Evolutionary conservation across 495 filamentous ascomycete genomes (phyloP).

Genomic region (Xylaria nigripes): DNA sequence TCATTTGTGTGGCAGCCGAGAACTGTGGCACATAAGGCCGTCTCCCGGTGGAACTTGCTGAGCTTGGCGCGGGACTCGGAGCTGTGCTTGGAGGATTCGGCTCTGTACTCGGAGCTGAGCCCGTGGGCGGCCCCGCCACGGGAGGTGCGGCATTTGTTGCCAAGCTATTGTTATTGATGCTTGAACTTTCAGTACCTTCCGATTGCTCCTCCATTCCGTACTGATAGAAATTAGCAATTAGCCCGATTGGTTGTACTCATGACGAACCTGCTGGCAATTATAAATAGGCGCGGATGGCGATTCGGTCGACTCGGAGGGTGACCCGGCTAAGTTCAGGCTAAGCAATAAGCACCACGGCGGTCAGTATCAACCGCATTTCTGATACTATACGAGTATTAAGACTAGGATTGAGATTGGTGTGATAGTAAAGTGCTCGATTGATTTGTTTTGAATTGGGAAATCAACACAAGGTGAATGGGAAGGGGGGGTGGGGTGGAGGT

Average conservation of each 20-base stretch:
- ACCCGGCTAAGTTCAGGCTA: background rate
- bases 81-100: slow-evolving; percentile 1
- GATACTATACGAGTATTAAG: background rate
- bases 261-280: background rate
- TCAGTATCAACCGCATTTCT: background rate
- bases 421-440: background rate
- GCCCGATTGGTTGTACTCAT: background rate
- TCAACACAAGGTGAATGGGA: background rate
- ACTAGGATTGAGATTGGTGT: background rate
- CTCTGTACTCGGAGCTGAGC: background rate
- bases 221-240: background rate
- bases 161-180: background rate
- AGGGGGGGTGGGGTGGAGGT: background rate
- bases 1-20: slow-evolving; percentile 48
- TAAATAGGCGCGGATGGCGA: background rate
- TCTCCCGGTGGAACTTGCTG: slow-evolving; percentile 18
- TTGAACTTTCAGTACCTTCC: background rate
- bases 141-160: background rate
- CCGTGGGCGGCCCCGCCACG: background rate
- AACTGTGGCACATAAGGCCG: slow-evolving; percentile 44
- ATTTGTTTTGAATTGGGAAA: background rate
- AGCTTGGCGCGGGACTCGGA: slow-evolving; percentile 16
- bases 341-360: slow-evolving; percentile 1
- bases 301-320: background rate
- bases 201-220: background rate